phyloP scores from a whole-genome alignment of 441 rosid species.

The Erodium moschatum region DNA sequence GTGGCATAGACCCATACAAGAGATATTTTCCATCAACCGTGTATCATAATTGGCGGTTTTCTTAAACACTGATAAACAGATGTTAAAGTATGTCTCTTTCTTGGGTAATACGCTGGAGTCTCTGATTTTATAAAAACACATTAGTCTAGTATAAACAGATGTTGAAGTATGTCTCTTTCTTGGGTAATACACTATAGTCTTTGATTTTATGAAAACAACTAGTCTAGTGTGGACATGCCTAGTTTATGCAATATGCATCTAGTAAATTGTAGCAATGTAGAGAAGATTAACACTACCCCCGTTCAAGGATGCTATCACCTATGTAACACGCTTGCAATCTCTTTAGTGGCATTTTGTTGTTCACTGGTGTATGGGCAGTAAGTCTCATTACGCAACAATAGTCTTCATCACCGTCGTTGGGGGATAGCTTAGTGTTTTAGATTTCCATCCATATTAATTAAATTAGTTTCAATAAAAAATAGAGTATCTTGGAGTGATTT shows the following conservation, averaged over 20 bases:
- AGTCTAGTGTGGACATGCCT: background rate
- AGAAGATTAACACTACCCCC: background rate
- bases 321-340: background rate
- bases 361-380: background rate
- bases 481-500: background rate
- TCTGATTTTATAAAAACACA: no score
- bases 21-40: background rate
- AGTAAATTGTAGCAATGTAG: background rate
- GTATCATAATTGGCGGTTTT: background rate
- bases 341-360: background rate
- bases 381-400: background rate
- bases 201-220: background rate
- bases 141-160: no score
- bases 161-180: no score
- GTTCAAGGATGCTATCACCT: background rate
- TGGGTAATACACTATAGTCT: background rate
- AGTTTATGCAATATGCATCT: background rate
- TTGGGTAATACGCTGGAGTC: no score
- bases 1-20: background rate
- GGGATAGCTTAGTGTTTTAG: background rate
- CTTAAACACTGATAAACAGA: background rate
- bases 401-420: background rate
- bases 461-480: background rate
- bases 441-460: background rate
- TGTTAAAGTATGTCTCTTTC: no score